Base-by-base conservation (phyloP, 345 rosid genomes). In the Camelina sativa region DNA sequence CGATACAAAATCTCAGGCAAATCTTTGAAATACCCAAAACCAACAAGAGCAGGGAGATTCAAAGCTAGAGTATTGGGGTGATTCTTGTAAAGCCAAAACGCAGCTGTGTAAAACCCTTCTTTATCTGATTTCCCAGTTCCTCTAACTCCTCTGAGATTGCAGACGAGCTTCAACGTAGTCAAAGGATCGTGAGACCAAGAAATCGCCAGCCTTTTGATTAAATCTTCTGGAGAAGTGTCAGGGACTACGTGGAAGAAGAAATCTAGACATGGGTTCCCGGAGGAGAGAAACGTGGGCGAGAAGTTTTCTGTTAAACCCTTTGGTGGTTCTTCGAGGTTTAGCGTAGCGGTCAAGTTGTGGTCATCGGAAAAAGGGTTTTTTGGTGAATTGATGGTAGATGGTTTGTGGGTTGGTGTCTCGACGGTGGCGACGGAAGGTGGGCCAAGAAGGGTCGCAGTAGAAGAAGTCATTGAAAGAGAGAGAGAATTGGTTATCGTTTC, bases 221-320 rank as follows among this genome's bases (percentile, higher is more conserved):
- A 46, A 20, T 76, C 52, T 0, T 58, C 53, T 0, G 84, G 52
- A 1, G 85, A 74, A 7, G 91, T 83, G 41, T 74, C 51, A 1
- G 90, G 96, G 0, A 91, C 85, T 4, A 88, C 74, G 12, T 88
- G 90, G 78, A 88, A 86, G 84, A 89, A 89, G 80, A 76, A 88
- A 62, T 88, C 93, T 1, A 87, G 85, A 76, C 95, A 91, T 0
- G 87, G 93, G 62, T 82, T 84, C 13, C 89, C 83, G 0, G 87
- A 81, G 0, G 87, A 81, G 23, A 79, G 72, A 62, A 67, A 89
- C 2, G 91, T 88, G 15, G 79, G 28, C 0, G 87, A 85, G 1
- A 30, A 4, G 19, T 87, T 89, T 19, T 83, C 89, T 0, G 93
- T 86, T 25, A 53, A 28, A 38, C 83, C 84, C 83, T 62, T 86